Conservation (phyloP, 768 basidiomycete species). For the Hypholoma sublateritium region DNA sequence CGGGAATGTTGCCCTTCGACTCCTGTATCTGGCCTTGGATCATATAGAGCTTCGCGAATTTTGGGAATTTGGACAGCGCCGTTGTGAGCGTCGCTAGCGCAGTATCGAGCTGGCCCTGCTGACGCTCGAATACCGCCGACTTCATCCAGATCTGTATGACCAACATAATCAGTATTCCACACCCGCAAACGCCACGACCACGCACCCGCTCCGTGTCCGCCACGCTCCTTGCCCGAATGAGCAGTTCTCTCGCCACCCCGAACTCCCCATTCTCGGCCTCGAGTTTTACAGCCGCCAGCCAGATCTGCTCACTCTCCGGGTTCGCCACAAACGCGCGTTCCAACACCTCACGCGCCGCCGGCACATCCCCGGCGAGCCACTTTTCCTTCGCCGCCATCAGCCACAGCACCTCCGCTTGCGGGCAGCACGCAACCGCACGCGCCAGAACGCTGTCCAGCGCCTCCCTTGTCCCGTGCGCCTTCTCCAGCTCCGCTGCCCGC, state of each 20-base stretch:
- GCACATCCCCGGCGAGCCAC: constrained; percentile 87
- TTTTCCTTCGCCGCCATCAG: constrained; percentile 98
- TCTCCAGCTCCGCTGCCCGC: constrained; percentile 90
- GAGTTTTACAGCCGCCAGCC: constrained; percentile 95
- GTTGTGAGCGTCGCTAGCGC: constrained; percentile 75
- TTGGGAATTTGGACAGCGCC: constrained; percentile 83
- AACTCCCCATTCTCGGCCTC: constrained; percentile 95
- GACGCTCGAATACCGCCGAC: constrained; percentile 91
- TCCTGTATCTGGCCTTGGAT: constrained; percentile 93
- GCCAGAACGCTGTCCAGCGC: constrained; percentile 78
- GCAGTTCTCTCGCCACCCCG: constrained; percentile 79
- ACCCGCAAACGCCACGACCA: constrained; percentile 21
- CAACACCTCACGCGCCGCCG: constrained; percentile 86
- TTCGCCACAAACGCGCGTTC: constrained; percentile 92
- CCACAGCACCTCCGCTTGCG: constrained; percentile 96
- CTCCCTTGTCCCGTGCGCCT: constrained; percentile 78
- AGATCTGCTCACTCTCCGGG: constrained; percentile 95
- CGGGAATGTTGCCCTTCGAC: constrained; percentile 52
- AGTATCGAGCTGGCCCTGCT: constrained; percentile 71
- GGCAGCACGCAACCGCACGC: constrained; percentile 86
- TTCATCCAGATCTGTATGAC: constrained; percentile 94
- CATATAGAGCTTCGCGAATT: constrained; percentile 94
- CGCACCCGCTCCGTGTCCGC: constrained; percentile 87
- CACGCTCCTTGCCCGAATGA: constrained; percentile 85
- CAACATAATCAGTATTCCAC: constrained; percentile 1